Conservation (phyloP, 78 protist species). For the Creolimax fragrantissima region DNA sequence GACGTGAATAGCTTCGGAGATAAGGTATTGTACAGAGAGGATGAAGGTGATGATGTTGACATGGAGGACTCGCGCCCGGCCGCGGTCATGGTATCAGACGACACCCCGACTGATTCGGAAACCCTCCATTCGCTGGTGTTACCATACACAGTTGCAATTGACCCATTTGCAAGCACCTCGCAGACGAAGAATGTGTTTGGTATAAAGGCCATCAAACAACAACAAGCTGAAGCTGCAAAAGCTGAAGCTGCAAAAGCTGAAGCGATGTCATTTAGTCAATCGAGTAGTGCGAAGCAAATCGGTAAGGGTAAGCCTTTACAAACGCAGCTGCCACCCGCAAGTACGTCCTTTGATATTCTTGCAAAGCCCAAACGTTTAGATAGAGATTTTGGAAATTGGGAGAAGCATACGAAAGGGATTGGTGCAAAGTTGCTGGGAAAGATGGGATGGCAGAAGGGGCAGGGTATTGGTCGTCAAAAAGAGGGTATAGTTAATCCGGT, state of each 20-base stretch:
- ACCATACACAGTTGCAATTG: not conserved
- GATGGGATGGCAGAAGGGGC: conserved; percentile 11
- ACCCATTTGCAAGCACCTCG: not conserved
- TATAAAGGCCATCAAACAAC: not conserved
- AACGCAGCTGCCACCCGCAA: no score
- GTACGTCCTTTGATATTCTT: no score
- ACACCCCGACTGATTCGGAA: no score
- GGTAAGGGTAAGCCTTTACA: no score
- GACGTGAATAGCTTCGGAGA: not conserved
- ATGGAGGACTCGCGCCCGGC: not conserved
- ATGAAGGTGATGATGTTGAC: not conserved
- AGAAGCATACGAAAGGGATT: conserved; percentile 21
- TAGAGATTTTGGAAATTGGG: not conserved
- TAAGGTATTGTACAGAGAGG: not conserved
- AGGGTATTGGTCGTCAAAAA: not conserved
- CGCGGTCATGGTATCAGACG: no score
- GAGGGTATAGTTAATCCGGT: not conserved
- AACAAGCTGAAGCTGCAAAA: no score
- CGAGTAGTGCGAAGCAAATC: no score
- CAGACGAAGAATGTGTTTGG: not conserved
- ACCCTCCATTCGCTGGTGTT: no score
- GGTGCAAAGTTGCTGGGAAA: conserved; percentile 9
- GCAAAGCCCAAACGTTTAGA: not conserved
- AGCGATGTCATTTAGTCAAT: no score
- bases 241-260: no score